phyloP scores from a whole-genome alignment of 164 flowering plant genomes.

The Kalanchoe fedtschenkoi region DNA sequence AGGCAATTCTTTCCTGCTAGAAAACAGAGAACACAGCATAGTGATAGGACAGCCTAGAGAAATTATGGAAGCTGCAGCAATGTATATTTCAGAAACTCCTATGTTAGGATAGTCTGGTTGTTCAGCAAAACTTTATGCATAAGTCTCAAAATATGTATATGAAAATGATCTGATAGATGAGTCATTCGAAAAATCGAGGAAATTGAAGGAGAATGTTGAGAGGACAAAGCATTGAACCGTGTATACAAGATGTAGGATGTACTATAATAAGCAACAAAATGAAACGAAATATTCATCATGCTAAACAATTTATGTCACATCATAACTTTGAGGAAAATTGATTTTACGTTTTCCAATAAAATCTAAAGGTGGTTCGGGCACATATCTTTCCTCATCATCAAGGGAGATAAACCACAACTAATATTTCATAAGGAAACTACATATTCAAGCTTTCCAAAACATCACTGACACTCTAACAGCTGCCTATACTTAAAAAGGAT shows the following conservation, averaged over 20 bases:
- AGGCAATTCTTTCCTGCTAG: conserved; percentile 44
- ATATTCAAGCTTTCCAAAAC: no score
- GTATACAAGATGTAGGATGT: background rate
- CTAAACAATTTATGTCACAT: background rate
- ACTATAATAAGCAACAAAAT: background rate
- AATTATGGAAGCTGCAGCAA: background rate
- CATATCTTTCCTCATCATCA: background rate
- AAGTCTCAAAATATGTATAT: background rate
- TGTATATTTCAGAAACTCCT: background rate
- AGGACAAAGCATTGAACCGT: background rate
- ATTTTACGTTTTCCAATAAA: background rate
- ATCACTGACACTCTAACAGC: no score
- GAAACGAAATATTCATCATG: background rate
- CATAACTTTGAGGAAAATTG: background rate
- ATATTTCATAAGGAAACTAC: no score
- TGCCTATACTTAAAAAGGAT: no score
- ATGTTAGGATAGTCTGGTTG: background rate
- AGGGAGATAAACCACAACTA: no score
- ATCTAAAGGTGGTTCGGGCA: background rate
- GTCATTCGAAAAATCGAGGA: background rate
- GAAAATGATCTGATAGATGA: background rate
- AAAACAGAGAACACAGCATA: conserved; percentile 2
- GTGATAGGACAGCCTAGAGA: background rate
- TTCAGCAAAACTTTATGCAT: background rate
- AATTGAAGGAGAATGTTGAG: background rate